These are phyloP conservation scores for Russula earlei DNA, from an alignment of 768 basidiomycete species.

Conservation along the genomic window DNA sequence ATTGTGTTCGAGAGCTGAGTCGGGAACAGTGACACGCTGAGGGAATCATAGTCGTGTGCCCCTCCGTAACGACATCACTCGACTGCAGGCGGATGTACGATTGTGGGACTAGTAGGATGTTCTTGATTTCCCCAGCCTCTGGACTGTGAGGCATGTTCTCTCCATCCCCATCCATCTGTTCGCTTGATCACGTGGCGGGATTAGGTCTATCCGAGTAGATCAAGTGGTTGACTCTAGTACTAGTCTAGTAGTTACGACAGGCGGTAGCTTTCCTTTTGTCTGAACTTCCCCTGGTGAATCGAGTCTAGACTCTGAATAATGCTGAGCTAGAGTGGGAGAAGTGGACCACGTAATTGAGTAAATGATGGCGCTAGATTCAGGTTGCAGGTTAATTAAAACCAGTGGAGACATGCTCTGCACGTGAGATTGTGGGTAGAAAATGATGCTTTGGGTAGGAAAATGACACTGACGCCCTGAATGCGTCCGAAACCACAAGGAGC, in stretches of 20 bases:
- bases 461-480: constrained; percentile 49
- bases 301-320: neutral
- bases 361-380: constrained; percentile 16
- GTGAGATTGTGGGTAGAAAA: constrained; percentile 39
- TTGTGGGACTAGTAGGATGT: constrained; percentile 64
- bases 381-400: too few relatives aligned
- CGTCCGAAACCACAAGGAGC: constrained; percentile 49
- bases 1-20: constrained; percentile 82
- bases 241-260: constrained; percentile 64
- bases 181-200: constrained; percentile 70
- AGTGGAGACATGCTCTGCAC: too few relatives aligned
- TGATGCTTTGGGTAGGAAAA: constrained; percentile 52
- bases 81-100: neutral
- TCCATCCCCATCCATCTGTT: constrained; percentile 76
- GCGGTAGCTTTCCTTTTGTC: constrained; percentile 48
- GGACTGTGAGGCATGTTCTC: constrained; percentile 49
- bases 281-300: constrained; percentile 58
- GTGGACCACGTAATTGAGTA: constrained; percentile 7
- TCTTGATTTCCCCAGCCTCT: constrained; percentile 61
- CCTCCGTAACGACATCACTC: constrained; percentile 1
- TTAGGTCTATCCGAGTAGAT: constrained; percentile 70
- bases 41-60: constrained; percentile 67
- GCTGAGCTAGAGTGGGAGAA: neutral
- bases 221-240: constrained; percentile 51
- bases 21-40: constrained; percentile 60